A percentile compares a stretch with the other conserved stretches of the same genome.
Evolutionary conservation across 257 asterid species (phyloP).

Genomic region (Gentiana macrophylla): DNA sequence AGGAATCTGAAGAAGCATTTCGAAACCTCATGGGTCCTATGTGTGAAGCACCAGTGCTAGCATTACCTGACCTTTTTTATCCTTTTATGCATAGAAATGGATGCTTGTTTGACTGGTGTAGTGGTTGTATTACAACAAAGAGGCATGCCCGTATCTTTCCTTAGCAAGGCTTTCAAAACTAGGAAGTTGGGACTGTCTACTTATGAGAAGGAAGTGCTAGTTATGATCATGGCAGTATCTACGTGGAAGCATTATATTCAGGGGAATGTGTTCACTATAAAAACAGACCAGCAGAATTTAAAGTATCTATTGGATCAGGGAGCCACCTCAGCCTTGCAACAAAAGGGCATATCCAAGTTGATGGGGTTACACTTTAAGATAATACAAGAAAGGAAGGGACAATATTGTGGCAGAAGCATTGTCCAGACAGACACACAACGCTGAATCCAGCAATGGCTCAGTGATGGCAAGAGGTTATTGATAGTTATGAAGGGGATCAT

Average conservation of each 20-base stretch:
- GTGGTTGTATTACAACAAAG: background rate
- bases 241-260: background rate
- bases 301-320: background rate
- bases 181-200: background rate
- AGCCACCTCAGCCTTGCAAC: background rate
- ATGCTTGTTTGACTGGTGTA: background rate
- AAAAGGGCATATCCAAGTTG: background rate
- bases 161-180: background rate
- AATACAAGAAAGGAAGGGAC: background rate
- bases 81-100: background rate
- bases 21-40: background rate
- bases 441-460: background rate
- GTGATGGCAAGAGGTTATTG: background rate
- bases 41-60: background rate
- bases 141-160: background rate
- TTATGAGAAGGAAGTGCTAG: background rate
- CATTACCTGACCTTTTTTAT: background rate
- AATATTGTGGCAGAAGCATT: slow-evolving; percentile 1
- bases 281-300: background rate
- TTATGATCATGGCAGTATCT: background rate
- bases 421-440: background rate
- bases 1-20: background rate
- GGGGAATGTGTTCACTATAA: background rate
- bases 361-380: background rate
- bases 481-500: background rate